Percentiles rank a stretch among this genome's conserved stretches.
phyloP scores from a whole-genome alignment of 257 asterid genomes.

The Linderniella brevidens region DNA sequence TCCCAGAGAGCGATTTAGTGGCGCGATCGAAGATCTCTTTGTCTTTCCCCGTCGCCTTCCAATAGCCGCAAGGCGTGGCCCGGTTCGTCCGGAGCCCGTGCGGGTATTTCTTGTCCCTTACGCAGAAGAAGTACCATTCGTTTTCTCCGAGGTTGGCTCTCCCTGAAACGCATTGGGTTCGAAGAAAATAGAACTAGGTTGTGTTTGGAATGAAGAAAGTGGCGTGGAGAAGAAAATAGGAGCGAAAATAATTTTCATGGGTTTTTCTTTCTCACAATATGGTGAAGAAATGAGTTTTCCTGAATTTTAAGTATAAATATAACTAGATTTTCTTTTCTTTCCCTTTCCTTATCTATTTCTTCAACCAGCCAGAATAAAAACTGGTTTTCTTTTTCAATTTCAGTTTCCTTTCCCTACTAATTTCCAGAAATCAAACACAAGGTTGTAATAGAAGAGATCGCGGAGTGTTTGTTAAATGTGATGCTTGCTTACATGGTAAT shows the following conservation, averaged over 20 bases:
- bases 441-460: neutral
- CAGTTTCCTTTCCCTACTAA: no score
- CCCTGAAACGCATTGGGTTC: conserved; percentile 18
- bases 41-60: conserved; percentile 96
- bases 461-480: neutral
- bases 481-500: conserved; percentile 47
- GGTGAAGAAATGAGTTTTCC: no score
- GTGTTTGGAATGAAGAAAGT: no score
- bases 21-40: conserved; percentile 34
- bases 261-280: no score
- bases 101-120: conserved; percentile 71
- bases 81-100: conserved; percentile 63
- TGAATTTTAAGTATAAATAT: no score
- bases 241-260: no score
- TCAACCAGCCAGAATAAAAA: no score
- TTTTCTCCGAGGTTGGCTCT: conserved; percentile 61
- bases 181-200: neutral
- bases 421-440: no score
- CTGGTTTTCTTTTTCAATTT: no score
- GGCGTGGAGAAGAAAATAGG: no score
- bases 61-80: conserved; percentile 66
- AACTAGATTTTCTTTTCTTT: no score
- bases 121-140: conserved; percentile 91
- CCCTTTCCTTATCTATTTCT: no score
- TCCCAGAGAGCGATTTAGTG: conserved; percentile 31